phyloP scores from a whole-genome alignment of 2,329 filamentous ascomycete species.

The Onygenales sp. region DNA sequence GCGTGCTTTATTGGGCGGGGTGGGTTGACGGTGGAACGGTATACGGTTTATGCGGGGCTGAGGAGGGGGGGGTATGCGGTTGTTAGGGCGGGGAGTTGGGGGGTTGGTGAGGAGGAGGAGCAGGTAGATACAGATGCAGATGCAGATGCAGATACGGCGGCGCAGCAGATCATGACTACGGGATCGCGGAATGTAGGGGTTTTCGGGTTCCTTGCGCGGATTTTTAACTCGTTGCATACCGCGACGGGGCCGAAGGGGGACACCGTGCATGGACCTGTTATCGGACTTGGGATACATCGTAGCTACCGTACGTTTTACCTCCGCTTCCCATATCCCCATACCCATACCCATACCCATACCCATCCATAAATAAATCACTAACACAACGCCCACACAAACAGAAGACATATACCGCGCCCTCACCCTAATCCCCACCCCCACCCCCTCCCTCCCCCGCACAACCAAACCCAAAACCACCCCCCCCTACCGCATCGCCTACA shows the following conservation, averaged over 20 bases:
- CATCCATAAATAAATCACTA: conserved; percentile 9
- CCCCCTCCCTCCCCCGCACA: conserved; percentile 2
- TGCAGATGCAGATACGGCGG: neutral
- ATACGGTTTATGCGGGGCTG: conserved; percentile 77
- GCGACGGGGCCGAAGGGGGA: conserved; percentile 14
- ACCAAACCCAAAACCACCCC: conserved; percentile 19
- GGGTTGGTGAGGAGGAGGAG: conserved; percentile 25
- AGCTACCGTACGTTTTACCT: conserved; percentile 36
- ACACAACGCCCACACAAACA: conserved; percentile 49
- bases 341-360: neutral
- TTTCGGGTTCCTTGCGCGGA: conserved; percentile 20
- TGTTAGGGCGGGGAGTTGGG: conserved; percentile 54
- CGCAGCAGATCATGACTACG: no score
- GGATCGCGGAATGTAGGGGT: conserved; percentile 13
- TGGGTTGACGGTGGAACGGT: conserved; percentile 62
- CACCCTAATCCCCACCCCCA: conserved; percentile 54
- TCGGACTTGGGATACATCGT: conserved; percentile 45
- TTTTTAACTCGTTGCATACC: conserved; percentile 26
- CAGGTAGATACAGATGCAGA: neutral
- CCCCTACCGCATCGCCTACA: conserved; percentile 65
- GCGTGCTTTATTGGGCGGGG: conserved; percentile 66
- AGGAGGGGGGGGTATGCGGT: conserved; percentile 77
- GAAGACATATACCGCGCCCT: conserved; percentile 68
- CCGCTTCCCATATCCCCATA: neutral
- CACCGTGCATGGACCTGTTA: conserved; percentile 38